Evolutionary conservation across 441 rosid species (phyloP).

Genomic region (Dalechampia spathulata): DNA sequence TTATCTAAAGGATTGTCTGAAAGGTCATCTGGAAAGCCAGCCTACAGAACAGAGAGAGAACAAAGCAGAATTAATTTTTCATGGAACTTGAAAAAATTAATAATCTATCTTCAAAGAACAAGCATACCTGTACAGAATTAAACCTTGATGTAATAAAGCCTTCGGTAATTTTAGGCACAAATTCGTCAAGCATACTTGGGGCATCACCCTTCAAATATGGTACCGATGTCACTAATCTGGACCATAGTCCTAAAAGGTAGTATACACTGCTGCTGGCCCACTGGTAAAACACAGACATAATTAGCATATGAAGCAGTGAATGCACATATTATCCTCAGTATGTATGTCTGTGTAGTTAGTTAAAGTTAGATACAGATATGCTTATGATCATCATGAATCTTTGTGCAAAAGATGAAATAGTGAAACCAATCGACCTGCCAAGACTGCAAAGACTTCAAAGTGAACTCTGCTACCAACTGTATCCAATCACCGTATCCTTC

Average conservation of each 20-base stretch:
- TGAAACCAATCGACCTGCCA: constrained; percentile 73
- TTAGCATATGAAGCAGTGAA: constrained; percentile 7
- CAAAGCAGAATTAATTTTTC: constrained; percentile 3
- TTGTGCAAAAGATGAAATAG: not conserved
- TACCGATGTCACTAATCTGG: constrained; percentile 88
- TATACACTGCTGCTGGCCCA: constrained; percentile 99
- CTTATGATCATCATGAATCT: constrained; percentile 9
- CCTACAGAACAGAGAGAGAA: constrained; percentile 32
- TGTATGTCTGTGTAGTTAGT: no score
- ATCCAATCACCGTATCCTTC: constrained; percentile 99
- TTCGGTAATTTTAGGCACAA: constrained; percentile 96
- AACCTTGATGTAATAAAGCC: constrained; percentile 95
- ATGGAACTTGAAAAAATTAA: not conserved
- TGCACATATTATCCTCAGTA: constrained; percentile 1
- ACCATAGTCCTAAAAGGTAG: constrained; percentile 96
- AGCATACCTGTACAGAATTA: constrained; percentile 84
- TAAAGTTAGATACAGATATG: not conserved
- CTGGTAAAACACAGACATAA: constrained; percentile 26
- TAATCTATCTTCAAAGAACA: not conserved
- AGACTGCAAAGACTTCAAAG: constrained; percentile 90
- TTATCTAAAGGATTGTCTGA: constrained; percentile 94
- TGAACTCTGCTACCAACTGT: constrained; percentile 91
- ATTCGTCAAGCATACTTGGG: constrained; percentile 96
- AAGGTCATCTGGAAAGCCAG: constrained; percentile 70
- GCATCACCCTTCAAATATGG: constrained; percentile 97